Evolutionary conservation across 768 basidiomycete species (phyloP).

Genomic region (Suillus alpinus): DNA sequence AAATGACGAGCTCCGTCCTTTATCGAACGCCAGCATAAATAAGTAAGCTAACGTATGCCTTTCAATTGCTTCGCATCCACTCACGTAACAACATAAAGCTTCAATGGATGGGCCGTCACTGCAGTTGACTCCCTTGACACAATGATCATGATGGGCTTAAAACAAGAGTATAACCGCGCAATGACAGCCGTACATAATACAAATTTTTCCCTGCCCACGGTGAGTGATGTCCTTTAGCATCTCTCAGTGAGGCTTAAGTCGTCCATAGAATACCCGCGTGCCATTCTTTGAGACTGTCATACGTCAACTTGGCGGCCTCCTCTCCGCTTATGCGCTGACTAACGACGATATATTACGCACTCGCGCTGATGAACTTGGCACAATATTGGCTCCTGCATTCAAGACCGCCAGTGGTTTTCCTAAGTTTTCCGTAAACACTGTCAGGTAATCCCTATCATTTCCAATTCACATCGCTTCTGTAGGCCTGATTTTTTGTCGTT

Average conservation of each 20-base stretch:
- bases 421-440: conserved; percentile 64
- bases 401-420: conserved; percentile 70
- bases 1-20: conserved; percentile 59
- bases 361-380: conserved; percentile 76
- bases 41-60: conserved; percentile 39
- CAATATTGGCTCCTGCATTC: conserved; percentile 71
- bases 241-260: background rate
- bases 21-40: conserved; percentile 45
- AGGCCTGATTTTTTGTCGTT: conserved; percentile 1
- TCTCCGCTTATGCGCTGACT: conserved; percentile 80
- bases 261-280: conserved; percentile 27
- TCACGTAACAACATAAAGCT: conserved; percentile 37
- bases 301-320: conserved; percentile 83
- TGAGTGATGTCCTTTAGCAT: conserved; percentile 21
- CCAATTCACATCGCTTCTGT: conserved; percentile 11
- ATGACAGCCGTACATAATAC: conserved; percentile 48
- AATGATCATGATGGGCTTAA: conserved; percentile 75
- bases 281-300: conserved; percentile 88
- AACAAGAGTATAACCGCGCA: conserved; percentile 67
- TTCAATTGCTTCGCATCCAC: background rate
- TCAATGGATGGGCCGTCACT: conserved; percentile 80
- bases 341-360: conserved; percentile 57
- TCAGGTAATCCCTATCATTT: conserved; percentile 36
- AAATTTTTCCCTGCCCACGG: conserved; percentile 48
- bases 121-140: conserved; percentile 84